A percentile compares a stretch with the other conserved stretches of the same genome.
These are phyloP conservation scores for Exophiala mesophila DNA, from an alignment of 2,329 filamentous ascomycete genomes.

Conservation along the genomic window DNA sequence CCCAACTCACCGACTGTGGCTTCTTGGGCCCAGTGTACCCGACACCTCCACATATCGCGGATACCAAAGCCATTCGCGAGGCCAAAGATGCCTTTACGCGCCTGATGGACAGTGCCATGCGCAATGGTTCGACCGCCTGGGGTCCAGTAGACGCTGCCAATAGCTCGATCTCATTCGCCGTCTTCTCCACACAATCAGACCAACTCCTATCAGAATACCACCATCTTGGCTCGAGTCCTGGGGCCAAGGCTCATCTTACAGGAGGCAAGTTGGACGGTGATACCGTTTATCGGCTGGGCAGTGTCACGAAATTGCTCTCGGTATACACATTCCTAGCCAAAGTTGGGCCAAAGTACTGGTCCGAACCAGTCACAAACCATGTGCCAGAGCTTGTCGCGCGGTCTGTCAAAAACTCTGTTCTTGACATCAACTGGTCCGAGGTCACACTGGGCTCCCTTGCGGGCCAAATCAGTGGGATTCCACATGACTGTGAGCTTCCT, in stretches of 20 bases:
- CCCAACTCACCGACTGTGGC: constrained; percentile 6
- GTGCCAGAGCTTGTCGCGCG: constrained; percentile 35
- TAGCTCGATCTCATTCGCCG: constrained; percentile 3
- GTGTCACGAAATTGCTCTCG: constrained; percentile 38
- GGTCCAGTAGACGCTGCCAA: constrained; percentile 5
- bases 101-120: background rate
- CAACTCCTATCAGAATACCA: constrained; percentile 6
- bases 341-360: constrained; percentile 34
- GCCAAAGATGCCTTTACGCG: constrained; percentile 1
- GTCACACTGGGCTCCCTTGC: constrained; percentile 45
- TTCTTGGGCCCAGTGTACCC: constrained; percentile 9
- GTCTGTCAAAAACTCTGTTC: constrained; percentile 1
- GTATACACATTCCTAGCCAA: constrained; percentile 34
- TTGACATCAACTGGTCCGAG: constrained; percentile 42
- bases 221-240: constrained; percentile 3
- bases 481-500: constrained; percentile 9
- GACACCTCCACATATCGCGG: constrained; percentile 1
- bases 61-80: constrained; percentile 4
- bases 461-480: constrained; percentile 36
- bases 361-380: constrained; percentile 38
- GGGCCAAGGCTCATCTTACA: constrained; percentile 1
- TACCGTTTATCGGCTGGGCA: constrained; percentile 31
- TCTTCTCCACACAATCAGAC: constrained; percentile 10
- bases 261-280: constrained; percentile 16
- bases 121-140: constrained; percentile 3